Base-by-base conservation (phyloP, 75 land plant species). In the Sequoia sempervirens region DNA sequence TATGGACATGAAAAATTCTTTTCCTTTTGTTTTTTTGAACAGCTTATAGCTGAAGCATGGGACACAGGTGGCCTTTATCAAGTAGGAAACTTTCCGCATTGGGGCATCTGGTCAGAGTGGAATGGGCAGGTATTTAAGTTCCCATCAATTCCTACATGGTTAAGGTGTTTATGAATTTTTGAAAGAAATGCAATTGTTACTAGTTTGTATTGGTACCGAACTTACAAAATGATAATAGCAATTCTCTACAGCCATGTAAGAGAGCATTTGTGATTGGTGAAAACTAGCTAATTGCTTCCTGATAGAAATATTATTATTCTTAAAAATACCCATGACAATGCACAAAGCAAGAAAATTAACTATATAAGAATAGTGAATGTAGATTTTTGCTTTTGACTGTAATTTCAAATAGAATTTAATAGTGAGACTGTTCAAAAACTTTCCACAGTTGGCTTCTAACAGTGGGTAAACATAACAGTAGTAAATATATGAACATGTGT, bases 1-100 rank as follows among this genome's bases (percentile, higher is more conserved):
- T 4, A 45, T 26, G 80, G 4, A 12, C 80, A 8, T 45, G 13
- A n/a, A 78, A 12, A n/a, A 40, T 61, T 61, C 66, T 11, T 23
- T 70, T 70, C 32, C 30, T 70, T 15, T 53, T 54, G 61, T 50
- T 81, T 36, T 54, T 28, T 78, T 26, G 69, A 74, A 5, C 89
- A 97, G 99, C 93, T 97, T 50, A 91, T 97, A 52, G 99, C 99
- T 76, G 99, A 97, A 86, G 98, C 99, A 79, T 97, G 99, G 99
- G 99, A 97, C 87, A 85, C 89, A 46, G 99, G 98, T 30, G 99
- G 99, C 80, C 94, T 97, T n/a, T 96, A 96, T 86, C 99, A 97
- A 96, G 98, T 97, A 84, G 99, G 99, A 23, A 88, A 75, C 36
- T 97, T 97, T 85, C 99, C 99, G 34, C 99, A 94, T 80, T 96